Evolutionary conservation across 805 yeast species (phyloP), one percentile per base, ranked within the genome.

Genomic region (Yarrowia sp.): DNA sequence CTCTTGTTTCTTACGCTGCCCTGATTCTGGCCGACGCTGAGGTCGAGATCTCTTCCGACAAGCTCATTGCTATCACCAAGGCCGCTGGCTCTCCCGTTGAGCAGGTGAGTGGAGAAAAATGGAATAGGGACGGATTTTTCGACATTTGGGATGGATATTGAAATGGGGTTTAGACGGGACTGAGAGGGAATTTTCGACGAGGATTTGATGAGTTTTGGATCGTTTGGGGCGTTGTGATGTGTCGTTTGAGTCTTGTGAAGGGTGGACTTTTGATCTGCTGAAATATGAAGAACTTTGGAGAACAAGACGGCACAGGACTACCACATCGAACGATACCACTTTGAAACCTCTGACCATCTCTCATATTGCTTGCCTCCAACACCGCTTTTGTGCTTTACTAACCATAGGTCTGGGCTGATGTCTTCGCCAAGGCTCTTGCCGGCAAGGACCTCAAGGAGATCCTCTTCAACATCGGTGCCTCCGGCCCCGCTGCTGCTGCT

Each of bases 1-100:
- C 61, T 55, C 61, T 55, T 39, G 61, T 55, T 55, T 55, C 61
- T 27, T 55, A 55, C 61, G 98, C 99, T 79, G 97, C 98, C 77
- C 86, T 93, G 80, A 91, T 93, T 82, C 85, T 93, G 80, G 97
- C 97, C 71, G 99, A 93, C 77, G 90, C 97, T 75, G 97, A 90
- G 75, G 81, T 90, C 76, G 97, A 92, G 80, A 84, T 94, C 85
- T 83, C 96, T 64, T 75, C 94, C 71, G 93, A 88, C 78, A 90
- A 89, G 84, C 81, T 90, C 72, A 78, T 84, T 74, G 78, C 94
- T 69, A 79, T 90, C 76, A 80, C 90, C 77, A 74, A 80, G 74
- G 89, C 96, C 71, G 96, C 97, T 71, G 88, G 90, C 77, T 85
- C 90, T 74, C 38, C 61, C 61, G 61, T 55, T 55, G 61, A 55